These are phyloP conservation scores for Lichtheimia hyalospora DNA, from an alignment of 371 early-diverging fungal species.

Conservation along the genomic window DNA sequence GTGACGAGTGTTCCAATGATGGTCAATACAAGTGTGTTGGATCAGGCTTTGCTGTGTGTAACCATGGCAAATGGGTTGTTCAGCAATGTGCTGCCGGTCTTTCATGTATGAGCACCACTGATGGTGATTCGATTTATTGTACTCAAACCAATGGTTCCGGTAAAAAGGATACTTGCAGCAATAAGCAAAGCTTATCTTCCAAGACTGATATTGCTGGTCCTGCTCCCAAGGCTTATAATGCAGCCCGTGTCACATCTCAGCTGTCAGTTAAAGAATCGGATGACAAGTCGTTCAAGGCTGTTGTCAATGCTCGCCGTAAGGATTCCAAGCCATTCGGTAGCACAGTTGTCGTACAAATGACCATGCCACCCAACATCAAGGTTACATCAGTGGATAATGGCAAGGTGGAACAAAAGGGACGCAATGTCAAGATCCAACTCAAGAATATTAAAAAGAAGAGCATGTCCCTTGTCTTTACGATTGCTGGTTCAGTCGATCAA, in stretches of 20 bases:
- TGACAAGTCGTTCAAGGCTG: conserved; percentile 19
- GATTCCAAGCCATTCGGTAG: conserved; percentile 23
- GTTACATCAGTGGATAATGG: conserved; percentile 21
- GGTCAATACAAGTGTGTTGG: conserved; percentile 13
- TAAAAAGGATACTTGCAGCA: conserved; percentile 13
- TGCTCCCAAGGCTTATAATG: conserved; percentile 20
- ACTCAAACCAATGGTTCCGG: conserved; percentile 14
- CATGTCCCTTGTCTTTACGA: conserved; percentile 25
- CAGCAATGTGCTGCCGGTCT: conserved; percentile 23
- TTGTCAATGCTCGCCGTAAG: conserved; percentile 35
- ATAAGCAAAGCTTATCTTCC: neutral
- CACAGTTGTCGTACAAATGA: conserved; percentile 27
- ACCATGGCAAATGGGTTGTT: conserved; percentile 25
- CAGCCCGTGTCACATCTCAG: conserved; percentile 25
- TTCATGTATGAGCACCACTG: conserved; percentile 30
- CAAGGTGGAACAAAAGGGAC: conserved; percentile 28
- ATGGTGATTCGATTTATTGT: conserved; percentile 37
- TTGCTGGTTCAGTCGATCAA: conserved; percentile 24
- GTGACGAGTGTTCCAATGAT: conserved; percentile 9
- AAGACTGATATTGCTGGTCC: neutral
- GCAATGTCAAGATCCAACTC: conserved; percentile 23
- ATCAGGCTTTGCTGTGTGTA: conserved; percentile 18
- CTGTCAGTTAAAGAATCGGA: conserved; percentile 19
- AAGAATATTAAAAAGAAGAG: conserved; percentile 22
- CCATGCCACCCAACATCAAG: conserved; percentile 21